These are phyloP conservation scores for Candida boidinii DNA, from an alignment of 805 yeast species.

Conservation along the genomic window DNA sequence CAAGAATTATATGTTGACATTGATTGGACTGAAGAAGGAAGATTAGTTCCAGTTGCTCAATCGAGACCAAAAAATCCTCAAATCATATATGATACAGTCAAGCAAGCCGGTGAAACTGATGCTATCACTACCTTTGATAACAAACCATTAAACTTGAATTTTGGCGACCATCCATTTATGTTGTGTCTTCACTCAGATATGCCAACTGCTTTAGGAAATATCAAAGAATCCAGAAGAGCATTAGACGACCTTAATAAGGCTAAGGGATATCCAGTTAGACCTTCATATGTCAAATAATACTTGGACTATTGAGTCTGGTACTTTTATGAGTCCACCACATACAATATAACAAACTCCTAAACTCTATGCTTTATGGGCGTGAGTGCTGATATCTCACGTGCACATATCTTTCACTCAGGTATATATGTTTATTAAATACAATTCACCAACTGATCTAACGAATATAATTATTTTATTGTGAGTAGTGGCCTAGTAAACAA, in stretches of 20 bases:
- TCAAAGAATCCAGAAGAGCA: constrained; percentile 23
- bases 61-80: constrained; percentile 24
- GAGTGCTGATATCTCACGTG: too few species aligned
- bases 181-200: constrained; percentile 30
- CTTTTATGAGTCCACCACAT: too few species aligned
- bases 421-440: too few species aligned
- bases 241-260: constrained; percentile 17
- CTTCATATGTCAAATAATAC: too few species aligned
- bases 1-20: constrained; percentile 29
- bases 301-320: too few species aligned
- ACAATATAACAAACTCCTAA: too few species aligned
- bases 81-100: constrained; percentile 20
- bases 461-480: too few species aligned
- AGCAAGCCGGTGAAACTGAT: constrained; percentile 20
- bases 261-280: constrained; percentile 1
- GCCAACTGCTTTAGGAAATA: constrained; percentile 28
- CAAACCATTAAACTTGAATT: constrained; percentile 18
- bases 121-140: constrained; percentile 15
- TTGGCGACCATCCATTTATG: constrained; percentile 21
- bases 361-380: too few species aligned
- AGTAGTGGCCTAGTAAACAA: too few species aligned
- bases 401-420: too few species aligned
- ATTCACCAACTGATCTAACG: too few species aligned
- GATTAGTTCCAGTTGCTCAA: constrained; percentile 19
- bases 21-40: constrained; percentile 25